Base-by-base conservation (phyloP, 768 basidiomycete genomes). In the Daedaleopsis sinensis region DNA sequence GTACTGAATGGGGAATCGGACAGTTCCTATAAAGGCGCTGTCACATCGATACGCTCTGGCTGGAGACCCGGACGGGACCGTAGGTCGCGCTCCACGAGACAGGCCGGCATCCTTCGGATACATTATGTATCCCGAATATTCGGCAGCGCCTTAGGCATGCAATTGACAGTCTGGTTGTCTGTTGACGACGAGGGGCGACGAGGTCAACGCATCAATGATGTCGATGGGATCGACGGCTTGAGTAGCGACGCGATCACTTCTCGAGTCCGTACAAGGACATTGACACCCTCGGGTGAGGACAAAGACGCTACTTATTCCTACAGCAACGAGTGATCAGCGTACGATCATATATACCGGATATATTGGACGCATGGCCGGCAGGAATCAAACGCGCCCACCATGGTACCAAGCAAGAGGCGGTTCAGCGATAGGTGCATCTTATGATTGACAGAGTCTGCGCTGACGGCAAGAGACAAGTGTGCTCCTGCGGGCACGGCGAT, bases 181-280 rank as follows among this genome's bases (percentile, higher is more conserved):
- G 27, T 42, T 56, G 55, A 32, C 48, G 57, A 35, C 62, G 52
- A 32, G 27, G 27, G 7, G 35, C 18, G 15, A 42, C 16, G 36
- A n/a, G 52, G 46, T 58, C 57, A 63, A 56, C 42, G 39, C 53
- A 63, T 63, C 62, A 63, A 35, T 63, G 62, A 63, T 63, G 48
- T 42, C 47, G 21, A 49, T 49, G 47, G 23, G 23, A 49, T 46
- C 32, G 19, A 24, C 49, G 18, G 39, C 38, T 21, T 10, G 7
- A n/a, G 51, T 38, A 18, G 44, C 57, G 19, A 54, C 38, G n/a
- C 52, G 36, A 58, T 55, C 52, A 62, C 18, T 23, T 23, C 27
- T 21, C 52, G 39, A 52, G 42, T 42, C 61, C 46, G 35, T 48
- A 47, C 16, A 3, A 36, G 38, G 51, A 19, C 18, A n/a, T 21